Evolutionary conservation across 345 rosid genomes (phyloP).

Genomic region (Nephelium lappaceum): DNA sequence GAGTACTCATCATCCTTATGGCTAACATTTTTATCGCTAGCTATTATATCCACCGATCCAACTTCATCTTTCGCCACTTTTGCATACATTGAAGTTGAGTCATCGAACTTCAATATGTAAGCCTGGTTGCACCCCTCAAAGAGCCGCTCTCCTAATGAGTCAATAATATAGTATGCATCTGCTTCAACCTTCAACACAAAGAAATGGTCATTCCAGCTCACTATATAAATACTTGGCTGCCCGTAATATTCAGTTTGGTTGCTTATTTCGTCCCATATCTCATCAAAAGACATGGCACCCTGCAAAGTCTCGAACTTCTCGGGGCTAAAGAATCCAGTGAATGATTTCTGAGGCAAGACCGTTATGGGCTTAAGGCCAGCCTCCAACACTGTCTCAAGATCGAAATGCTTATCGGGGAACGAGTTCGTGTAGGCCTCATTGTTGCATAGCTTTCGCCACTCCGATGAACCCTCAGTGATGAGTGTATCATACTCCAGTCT

Average conservation of each 20-base stretch:
- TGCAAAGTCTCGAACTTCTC: slow-evolving; percentile 44
- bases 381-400: slow-evolving; percentile 41
- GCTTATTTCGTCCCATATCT: slow-evolving; percentile 47
- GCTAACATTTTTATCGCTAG: background rate
- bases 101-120: slow-evolving; percentile 58
- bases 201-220: slow-evolving; percentile 79
- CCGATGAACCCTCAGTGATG: slow-evolving; percentile 35
- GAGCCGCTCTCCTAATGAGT: slow-evolving; percentile 63
- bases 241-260: slow-evolving; percentile 16
- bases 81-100: slow-evolving; percentile 40
- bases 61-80: slow-evolving; percentile 11
- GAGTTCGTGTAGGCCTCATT: slow-evolving; percentile 5
- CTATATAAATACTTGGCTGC: slow-evolving; percentile 42
- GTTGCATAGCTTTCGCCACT: slow-evolving; percentile 38
- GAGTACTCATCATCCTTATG: background rate
- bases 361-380: slow-evolving; percentile 39
- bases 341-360: slow-evolving; percentile 37
- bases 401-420: slow-evolving; percentile 44
- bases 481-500: slow-evolving; percentile 33
- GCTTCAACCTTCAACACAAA: slow-evolving; percentile 52
- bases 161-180: slow-evolving; percentile 49
- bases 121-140: slow-evolving; percentile 67
- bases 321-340: slow-evolving; percentile 54
- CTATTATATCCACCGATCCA: background rate
- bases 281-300: slow-evolving; percentile 54